A percentile compares a stretch with the other conserved stretches of the same genome.
phyloP scores from a whole-genome alignment of 1,139 yeast genomes.

The Kurtzmaniella natalensis region DNA sequence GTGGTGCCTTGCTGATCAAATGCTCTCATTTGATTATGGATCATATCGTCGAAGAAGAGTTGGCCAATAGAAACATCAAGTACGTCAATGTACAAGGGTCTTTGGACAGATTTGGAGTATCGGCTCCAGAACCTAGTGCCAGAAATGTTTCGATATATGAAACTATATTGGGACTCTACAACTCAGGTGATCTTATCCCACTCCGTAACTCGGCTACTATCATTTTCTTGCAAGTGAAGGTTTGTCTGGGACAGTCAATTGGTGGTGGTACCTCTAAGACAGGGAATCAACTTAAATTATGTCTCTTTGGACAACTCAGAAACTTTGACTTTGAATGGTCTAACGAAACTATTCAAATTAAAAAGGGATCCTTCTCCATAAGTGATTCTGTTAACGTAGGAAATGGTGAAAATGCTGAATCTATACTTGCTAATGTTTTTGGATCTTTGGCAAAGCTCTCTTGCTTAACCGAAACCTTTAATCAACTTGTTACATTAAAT shows the following conservation, averaged over 20 bases:
- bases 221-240: constrained; percentile 29
- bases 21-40: constrained; percentile 60
- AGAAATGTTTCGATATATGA: constrained; percentile 17
- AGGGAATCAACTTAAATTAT: constrained; percentile 23
- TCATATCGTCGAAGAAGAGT: constrained; percentile 60
- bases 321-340: constrained; percentile 16
- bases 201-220: constrained; percentile 31
- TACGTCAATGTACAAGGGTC: constrained; percentile 23
- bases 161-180: constrained; percentile 30
- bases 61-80: constrained; percentile 37
- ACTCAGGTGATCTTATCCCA: constrained; percentile 32
- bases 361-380: constrained; percentile 12
- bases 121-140: constrained; percentile 2
- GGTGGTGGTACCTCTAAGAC: constrained; percentile 9
- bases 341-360: constrained; percentile 17
- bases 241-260: constrained; percentile 14
- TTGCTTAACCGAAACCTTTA: constrained; percentile 29
- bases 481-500: constrained; percentile 25
- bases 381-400: background rate
- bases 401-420: constrained; percentile 2
- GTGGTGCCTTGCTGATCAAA: constrained; percentile 44
- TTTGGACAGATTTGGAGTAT: constrained; percentile 13
- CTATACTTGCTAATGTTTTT: constrained; percentile 24
- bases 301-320: constrained; percentile 28
- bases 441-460: constrained; percentile 29